A percentile compares a stretch with the other conserved stretches of the same genome.
These are phyloP conservation scores for Cenococcum geophilum DNA, from an alignment of 495 filamentous ascomycete species.

Conservation along the genomic window DNA sequence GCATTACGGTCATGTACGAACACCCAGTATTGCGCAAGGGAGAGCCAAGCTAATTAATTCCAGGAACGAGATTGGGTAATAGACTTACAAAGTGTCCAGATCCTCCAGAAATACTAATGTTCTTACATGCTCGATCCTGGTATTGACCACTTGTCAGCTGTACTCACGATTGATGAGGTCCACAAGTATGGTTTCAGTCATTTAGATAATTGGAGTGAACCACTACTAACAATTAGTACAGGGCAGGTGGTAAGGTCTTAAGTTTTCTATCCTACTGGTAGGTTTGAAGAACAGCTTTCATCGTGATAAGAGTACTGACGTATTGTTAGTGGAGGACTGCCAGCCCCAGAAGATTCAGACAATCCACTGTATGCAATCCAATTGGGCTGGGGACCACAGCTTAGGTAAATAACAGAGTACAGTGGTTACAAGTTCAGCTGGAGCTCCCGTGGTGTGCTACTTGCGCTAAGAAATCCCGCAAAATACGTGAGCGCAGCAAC, in stretches of 20 bases:
- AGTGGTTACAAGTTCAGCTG: constrained; percentile 84
- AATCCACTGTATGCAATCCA: constrained; percentile 57
- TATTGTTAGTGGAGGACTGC: constrained; percentile 57
- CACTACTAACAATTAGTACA: neutral
- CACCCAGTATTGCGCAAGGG: neutral
- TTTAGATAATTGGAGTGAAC: neutral
- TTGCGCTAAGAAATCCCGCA: constrained; percentile 81
- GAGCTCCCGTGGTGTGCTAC: constrained; percentile 69
- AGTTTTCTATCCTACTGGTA: constrained; percentile 76
- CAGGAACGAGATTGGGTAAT: neutral
- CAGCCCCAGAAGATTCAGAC: constrained; percentile 73
- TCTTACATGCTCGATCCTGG: constrained; percentile 64
- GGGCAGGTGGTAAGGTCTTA: constrained; percentile 75
- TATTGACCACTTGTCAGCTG: constrained; percentile 76
- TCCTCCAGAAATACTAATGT: neutral
- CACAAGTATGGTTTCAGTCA: constrained; percentile 44
- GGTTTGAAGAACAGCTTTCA: neutral
- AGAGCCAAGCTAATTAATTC: neutral
- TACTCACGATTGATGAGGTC: constrained; percentile 81
- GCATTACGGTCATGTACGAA: constrained; percentile 97
- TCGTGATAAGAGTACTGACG: neutral
- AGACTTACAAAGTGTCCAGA: neutral
- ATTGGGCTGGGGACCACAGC: neutral
- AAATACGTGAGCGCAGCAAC: constrained; percentile 44
- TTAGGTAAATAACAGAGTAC: neutral